These are phyloP conservation scores for Epithemia pelagica DNA, from an alignment of 108 stramenopile genomes.

Conservation along the genomic window DNA sequence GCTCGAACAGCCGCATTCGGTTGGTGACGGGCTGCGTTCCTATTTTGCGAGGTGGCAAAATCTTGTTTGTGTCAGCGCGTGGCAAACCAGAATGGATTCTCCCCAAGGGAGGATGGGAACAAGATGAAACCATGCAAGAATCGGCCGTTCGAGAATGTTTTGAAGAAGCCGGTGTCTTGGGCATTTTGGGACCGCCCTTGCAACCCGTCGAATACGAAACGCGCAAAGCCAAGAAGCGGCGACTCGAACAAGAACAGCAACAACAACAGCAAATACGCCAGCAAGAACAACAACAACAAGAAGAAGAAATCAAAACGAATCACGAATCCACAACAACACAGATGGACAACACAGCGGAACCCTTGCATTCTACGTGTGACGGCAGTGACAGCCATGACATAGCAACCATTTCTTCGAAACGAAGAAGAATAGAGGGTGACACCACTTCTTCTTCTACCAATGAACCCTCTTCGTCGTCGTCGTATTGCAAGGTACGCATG, in stretches of 20 bases:
- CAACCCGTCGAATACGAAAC: constrained; percentile 76
- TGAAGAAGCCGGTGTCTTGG: constrained; percentile 86
- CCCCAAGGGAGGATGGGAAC: constrained; percentile 95
- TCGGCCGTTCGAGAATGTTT: constrained; percentile 84
- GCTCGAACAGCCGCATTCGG: constrained; percentile 28
- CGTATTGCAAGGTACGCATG: constrained; percentile 54
- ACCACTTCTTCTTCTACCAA: background rate
- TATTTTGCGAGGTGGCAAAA: constrained; percentile 58
- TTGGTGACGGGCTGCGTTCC: constrained; percentile 73
- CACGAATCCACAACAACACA: background rate
- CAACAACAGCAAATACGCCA: background rate
- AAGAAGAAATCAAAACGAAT: background rate
- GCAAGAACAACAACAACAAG: background rate
- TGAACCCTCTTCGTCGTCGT: constrained; percentile 22
- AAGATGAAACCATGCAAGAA: constrained; percentile 82
- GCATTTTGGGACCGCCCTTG: constrained; percentile 57
- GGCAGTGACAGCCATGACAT: constrained; percentile 5
- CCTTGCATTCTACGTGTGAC: background rate
- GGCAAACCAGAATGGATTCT: constrained; percentile 88
- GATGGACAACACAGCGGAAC: background rate
- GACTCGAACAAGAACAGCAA: constrained; percentile 34
- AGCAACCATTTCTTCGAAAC: background rate
- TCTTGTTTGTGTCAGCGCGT: constrained; percentile 69
- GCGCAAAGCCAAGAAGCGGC: constrained; percentile 66
- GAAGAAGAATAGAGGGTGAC: background rate